phyloP scores from a whole-genome alignment of 2,329 filamentous ascomycete species.

The Aurifilum marmelostoma region DNA sequence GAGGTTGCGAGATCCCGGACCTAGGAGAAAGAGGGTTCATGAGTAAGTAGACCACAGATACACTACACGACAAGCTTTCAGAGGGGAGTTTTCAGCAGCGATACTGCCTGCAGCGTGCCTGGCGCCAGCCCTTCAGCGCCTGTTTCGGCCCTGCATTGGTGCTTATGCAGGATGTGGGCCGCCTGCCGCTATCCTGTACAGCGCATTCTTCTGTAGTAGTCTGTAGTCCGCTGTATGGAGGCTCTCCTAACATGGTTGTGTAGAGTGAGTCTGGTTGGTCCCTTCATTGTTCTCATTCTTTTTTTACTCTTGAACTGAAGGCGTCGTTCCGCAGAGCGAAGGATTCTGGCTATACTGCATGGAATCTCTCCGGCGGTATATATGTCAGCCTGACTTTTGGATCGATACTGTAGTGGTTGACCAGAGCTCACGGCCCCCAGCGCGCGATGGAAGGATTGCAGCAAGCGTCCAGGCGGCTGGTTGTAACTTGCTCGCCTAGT shows the following conservation, averaged over 20 bases:
- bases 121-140: conserved; percentile 14
- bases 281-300: not conserved
- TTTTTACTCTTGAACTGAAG: not conserved
- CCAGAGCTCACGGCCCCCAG: not conserved
- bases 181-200: not conserved
- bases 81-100: conserved; percentile 17
- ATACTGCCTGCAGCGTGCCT: conserved; percentile 18
- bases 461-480: not conserved
- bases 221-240: not conserved
- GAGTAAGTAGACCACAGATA: not conserved
- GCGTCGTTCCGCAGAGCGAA: not conserved
- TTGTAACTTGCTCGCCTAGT: not conserved
- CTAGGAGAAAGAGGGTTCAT: not conserved
- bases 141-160: conserved; percentile 29
- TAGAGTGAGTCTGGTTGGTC: not conserved
- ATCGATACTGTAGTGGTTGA: not conserved
- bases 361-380: not conserved
- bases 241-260: not conserved
- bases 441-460: not conserved
- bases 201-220: not conserved
- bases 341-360: not conserved
- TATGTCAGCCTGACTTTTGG: not conserved
- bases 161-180: conserved; percentile 11
- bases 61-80: not conserved
- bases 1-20: conserved; percentile 9